These are phyloP conservation scores for Gryganskiella cystojenkinii DNA, from an alignment of 192 early-diverging fungal species.

Conservation along the genomic window DNA sequence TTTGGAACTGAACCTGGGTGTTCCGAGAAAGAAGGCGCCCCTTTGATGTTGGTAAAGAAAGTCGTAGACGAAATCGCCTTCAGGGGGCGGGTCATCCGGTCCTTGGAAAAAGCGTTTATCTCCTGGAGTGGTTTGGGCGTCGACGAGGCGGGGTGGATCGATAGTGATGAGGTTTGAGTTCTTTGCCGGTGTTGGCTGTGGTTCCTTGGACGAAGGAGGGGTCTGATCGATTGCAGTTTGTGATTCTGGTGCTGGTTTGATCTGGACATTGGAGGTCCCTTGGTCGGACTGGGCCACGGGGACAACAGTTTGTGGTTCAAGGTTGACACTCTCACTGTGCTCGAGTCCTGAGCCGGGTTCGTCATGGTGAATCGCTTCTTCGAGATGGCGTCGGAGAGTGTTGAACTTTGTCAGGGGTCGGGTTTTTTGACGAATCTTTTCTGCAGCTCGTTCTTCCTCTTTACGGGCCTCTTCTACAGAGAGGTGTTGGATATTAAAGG, in stretches of 20 bases:
- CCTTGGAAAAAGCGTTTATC: conserved; percentile 34
- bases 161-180: conserved; percentile 12
- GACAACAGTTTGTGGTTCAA: neutral
- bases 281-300: neutral
- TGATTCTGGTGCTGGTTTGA: neutral
- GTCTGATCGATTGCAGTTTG: neutral
- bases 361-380: neutral
- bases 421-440: conserved; percentile 29
- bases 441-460: conserved; percentile 23
- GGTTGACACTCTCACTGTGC: neutral
- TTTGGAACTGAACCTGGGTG: conserved; percentile 63
- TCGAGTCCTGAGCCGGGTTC: neutral
- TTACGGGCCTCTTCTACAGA: conserved; percentile 8
- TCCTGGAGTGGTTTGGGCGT: conserved; percentile 15
- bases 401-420: conserved; percentile 26
- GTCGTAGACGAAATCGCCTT: conserved; percentile 48
- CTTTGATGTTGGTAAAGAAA: conserved; percentile 48
- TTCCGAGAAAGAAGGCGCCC: conserved; percentile 47
- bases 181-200: conserved; percentile 1
- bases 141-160: conserved; percentile 15
- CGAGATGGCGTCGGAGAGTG: conserved; percentile 1
- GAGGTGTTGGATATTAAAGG: conserved; percentile 3
- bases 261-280: neutral
- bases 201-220: neutral
- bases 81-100: conserved; percentile 15